These are phyloP conservation scores for Pseudogymnoascus sp. DNA, from an alignment of 2,329 filamentous ascomycete species.

Conservation along the genomic window DNA sequence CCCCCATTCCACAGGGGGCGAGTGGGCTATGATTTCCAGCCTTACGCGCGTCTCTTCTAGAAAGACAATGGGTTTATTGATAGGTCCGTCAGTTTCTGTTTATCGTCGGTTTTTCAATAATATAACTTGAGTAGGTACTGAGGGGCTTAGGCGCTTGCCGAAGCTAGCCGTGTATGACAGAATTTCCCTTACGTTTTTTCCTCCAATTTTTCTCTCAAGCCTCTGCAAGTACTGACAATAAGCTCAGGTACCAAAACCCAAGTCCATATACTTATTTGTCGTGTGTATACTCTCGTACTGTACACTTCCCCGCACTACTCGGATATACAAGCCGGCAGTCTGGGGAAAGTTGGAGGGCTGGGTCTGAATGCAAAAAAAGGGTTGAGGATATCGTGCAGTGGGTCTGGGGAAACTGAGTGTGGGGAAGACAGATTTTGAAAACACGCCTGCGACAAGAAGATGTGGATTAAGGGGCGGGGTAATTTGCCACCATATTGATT, in stretches of 20 bases:
- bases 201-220: neutral
- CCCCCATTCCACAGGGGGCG: neutral
- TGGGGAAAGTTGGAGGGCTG: neutral
- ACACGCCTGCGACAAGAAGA: neutral
- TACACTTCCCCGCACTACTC: neutral
- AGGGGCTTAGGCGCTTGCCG: neutral
- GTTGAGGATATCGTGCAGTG: neutral
- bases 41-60: neutral
- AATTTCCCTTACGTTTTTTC: neutral
- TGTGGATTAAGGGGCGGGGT: conserved; percentile 1
- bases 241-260: neutral
- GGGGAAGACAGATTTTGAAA: neutral
- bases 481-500: conserved; percentile 5
- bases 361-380: neutral
- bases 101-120: neutral
- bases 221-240: neutral
- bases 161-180: neutral
- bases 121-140: neutral
- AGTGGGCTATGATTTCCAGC: neutral
- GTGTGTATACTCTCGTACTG: neutral
- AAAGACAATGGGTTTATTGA: neutral
- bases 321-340: neutral
- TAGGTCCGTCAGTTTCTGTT: neutral
- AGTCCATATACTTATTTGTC: neutral
- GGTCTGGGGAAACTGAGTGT: neutral